Evolutionary conservation across 345 rosid genomes (phyloP).

Genomic region (Trapa incisa): DNA sequence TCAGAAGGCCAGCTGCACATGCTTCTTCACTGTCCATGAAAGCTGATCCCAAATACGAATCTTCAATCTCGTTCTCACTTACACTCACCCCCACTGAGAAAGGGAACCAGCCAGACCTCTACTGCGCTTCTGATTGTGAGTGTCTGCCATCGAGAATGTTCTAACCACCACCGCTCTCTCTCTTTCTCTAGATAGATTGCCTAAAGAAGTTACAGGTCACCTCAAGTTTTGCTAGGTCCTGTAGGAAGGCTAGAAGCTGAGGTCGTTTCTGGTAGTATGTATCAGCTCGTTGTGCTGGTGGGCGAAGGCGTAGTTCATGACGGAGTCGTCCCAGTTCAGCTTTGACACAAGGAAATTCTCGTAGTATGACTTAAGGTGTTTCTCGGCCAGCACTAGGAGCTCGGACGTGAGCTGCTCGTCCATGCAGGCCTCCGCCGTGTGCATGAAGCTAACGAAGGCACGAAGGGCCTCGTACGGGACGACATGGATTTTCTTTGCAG

Average conservation of each 20-base stretch:
- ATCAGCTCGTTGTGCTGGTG: slow-evolving; percentile 48
- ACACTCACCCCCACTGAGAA: background rate
- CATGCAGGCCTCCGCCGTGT: slow-evolving; percentile 69
- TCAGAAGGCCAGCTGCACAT: slow-evolving; percentile 17
- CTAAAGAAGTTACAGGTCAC: no score
- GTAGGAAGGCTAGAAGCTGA: no score
- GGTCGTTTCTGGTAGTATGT: no score
- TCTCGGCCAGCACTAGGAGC: slow-evolving; percentile 70
- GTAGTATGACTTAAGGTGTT: slow-evolving; percentile 62
- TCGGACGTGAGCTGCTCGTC: slow-evolving; percentile 77
- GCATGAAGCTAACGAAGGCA: slow-evolving; percentile 46
- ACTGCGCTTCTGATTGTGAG: background rate
- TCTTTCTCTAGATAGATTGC: no score
- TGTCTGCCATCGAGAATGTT: background rate
- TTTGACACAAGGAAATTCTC: slow-evolving; percentile 67
- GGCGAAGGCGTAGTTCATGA: slow-evolving; percentile 69
- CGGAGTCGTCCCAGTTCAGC: slow-evolving; percentile 61
- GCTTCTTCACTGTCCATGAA: slow-evolving; percentile 1
- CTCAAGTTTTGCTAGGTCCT: no score
- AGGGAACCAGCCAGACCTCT: background rate
- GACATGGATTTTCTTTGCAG: slow-evolving; percentile 49
- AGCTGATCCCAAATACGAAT: background rate
- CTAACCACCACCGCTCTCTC: background rate
- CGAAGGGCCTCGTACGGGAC: slow-evolving; percentile 57
- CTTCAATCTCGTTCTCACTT: background rate